Base-by-base conservation (phyloP, 768 basidiomycete species). In the Xerocomus spinulosus region DNA sequence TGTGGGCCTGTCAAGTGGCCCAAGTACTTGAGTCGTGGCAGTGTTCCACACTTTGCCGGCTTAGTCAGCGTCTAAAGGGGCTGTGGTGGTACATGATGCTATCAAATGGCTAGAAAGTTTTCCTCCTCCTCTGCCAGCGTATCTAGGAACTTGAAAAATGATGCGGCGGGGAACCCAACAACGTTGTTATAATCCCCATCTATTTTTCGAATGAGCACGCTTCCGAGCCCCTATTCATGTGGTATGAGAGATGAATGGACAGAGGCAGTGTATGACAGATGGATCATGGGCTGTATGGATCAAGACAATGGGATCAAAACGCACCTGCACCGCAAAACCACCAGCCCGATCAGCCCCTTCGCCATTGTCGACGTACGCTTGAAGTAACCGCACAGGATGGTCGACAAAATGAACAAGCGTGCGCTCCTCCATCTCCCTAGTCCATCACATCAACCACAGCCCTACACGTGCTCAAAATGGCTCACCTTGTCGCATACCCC, bases 131-230 rank as follows among this genome's bases (percentile, higher is more conserved):
- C 85, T 10, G 81, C 70, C 10, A 88, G 61, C n/a, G 77, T 54
- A 43, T 87, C 83, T 34, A 92, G 58, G 41, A 86, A 77, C 38
- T 79, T 80, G 67, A 91, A 83, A 68, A 92, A 92, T 8, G 87
- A 86, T 5, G 91, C 79, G 0, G 82, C 88, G 2, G 94, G 94
- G 64, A 96, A 97, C 4, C 93, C 94, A 13, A 93, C 92, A 2
- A 90, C 85, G 56, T 96, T 97, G 55, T 87, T 76, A 60, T 84
- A 95, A 56, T 92, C 89, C 0, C 92, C 93, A 42, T 95, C 88
- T 20, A 96, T 78, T 59, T 89, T 88, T 42, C 88, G 77, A 44
- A 97, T 70, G 33, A 98, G 72, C 37, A 92, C 49, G 3, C 85
- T 86, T 0, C 95, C 95, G 2, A 86, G 70, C 1, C 92, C 91